These are phyloP conservation scores for Cercospora sojina DNA, from an alignment of 2,329 filamentous ascomycete genomes.

Conservation along the genomic window DNA sequence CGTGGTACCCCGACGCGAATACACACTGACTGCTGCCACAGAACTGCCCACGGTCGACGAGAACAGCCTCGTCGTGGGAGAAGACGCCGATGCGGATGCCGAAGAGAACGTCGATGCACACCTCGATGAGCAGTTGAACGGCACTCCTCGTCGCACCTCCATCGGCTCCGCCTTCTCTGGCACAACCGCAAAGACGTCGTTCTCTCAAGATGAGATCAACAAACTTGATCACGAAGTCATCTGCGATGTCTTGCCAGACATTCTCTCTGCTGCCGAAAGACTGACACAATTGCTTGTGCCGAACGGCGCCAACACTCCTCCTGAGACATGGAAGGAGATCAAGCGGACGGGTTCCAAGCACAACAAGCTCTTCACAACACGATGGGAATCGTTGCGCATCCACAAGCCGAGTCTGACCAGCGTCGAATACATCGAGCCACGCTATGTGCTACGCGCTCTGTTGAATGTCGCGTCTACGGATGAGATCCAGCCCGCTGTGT, in stretches of 20 bases:
- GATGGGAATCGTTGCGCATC: constrained; percentile 37
- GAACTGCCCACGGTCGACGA: constrained; percentile 17
- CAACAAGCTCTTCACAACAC: constrained; percentile 41
- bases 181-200: constrained; percentile 49
- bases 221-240: constrained; percentile 46
- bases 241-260: constrained; percentile 42
- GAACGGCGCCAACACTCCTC: constrained; percentile 26
- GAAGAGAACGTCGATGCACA: constrained; percentile 17
- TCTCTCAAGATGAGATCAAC: constrained; percentile 46
- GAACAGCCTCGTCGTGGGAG: constrained; percentile 6
- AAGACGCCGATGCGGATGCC: constrained; percentile 13
- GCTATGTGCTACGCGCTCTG: constrained; percentile 42
- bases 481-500: constrained; percentile 32
- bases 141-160: constrained; percentile 19
- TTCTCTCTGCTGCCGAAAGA: constrained; percentile 34
- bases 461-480: constrained; percentile 36
- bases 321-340: constrained; percentile 35
- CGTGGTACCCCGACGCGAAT: background rate
- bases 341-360: constrained; percentile 40
- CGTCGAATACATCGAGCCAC: constrained; percentile 44
- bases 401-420: constrained; percentile 42
- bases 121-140: constrained; percentile 23
- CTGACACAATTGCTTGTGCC: constrained; percentile 35
- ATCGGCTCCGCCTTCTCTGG: constrained; percentile 46
- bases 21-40: background rate